Percentiles rank a stretch among this genome's conserved stretches.
phyloP scores from a whole-genome alignment of 805 yeast species.

The Yueomyces sinensis region DNA sequence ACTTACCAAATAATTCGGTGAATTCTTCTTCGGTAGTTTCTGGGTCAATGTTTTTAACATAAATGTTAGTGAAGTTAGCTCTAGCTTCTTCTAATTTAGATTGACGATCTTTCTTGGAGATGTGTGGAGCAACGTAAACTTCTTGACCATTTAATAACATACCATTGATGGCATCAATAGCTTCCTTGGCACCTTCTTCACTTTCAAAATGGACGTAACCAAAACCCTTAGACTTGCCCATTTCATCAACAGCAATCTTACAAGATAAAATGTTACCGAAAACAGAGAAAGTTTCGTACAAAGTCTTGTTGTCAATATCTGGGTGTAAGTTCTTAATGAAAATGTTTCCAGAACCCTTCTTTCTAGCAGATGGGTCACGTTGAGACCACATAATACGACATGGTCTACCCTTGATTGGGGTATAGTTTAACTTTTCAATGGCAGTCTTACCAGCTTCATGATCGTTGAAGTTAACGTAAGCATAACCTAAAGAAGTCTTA shows the following conservation, averaged over 20 bases:
- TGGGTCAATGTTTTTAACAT: slow-evolving; percentile 75
- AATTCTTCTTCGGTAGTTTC: slow-evolving; percentile 64
- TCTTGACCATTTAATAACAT: slow-evolving; percentile 94
- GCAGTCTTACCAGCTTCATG: slow-evolving; percentile 87
- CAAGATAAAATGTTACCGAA: slow-evolving; percentile 93
- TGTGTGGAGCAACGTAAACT: slow-evolving; percentile 91
- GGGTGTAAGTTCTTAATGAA: slow-evolving; percentile 98
- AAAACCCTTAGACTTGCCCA: slow-evolving; percentile 86
- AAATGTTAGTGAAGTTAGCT: slow-evolving; percentile 91
- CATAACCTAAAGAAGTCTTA: slow-evolving; percentile 94
- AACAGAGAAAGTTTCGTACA: slow-evolving; percentile 94
- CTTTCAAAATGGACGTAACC: slow-evolving; percentile 96
- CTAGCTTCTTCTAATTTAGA: slow-evolving; percentile 80
- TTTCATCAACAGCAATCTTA: slow-evolving; percentile 91
- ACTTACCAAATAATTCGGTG: slow-evolving; percentile 53
- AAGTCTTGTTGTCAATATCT: slow-evolving; percentile 95
- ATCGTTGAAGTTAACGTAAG: slow-evolving; percentile 91
- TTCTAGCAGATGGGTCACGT: slow-evolving; percentile 93
- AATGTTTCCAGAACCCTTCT: slow-evolving; percentile 90
- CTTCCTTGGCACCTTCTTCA: slow-evolving; percentile 84
- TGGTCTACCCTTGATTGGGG: slow-evolving; percentile 86
- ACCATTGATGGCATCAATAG: slow-evolving; percentile 95
- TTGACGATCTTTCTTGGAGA: slow-evolving; percentile 87
- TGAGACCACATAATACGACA: slow-evolving; percentile 99
- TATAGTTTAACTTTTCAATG: slow-evolving; percentile 88